Base-by-base conservation (phyloP, 148 eudicot genomes). In the Cornus kousa region DNA sequence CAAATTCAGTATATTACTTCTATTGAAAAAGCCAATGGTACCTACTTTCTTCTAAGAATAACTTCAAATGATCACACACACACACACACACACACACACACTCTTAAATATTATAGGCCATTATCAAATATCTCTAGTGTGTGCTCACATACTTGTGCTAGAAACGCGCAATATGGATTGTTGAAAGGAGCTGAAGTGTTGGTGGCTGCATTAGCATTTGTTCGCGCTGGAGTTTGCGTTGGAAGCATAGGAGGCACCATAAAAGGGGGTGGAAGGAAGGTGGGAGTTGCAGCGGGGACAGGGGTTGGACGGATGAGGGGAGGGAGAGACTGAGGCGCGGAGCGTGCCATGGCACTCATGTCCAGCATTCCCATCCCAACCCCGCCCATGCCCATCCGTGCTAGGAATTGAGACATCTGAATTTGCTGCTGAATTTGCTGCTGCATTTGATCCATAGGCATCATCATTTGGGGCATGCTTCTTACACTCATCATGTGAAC, bases 371-470 rank as follows among this genome's bases (percentile, higher is more conserved):
- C 92, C 72, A 90, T 82, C 16, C 93, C 90, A 19, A 86, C 80
- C 2, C 91, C 88, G 17, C 89, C 97, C 88, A 89, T 89, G 33
- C 94, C 97, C 90, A 91, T 87, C 20, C 90, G 85, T 1, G 95
- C 95, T 20, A 91, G 80, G 31, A 89, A 43, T 7, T 43, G 85
- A 28, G 98, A 84, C 95, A 94, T 92, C 83, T 92, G 97, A 23
- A 92, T 78, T 6, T 92, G 95, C 28, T 91, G 98, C 24, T 92
- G 98, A 91, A 92, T 85, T 72, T 39, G 43, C 5, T 28, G 28
- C 28, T 28, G 28, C 28, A 28, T 28, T 28, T 28, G 28, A 28
- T 86, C 92, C 60, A 92, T 67, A 39, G 98, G 86, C 89, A 91
- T 90, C 90, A 90, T 88, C 70, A 88, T 68, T 70, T 91, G 94